Conservation (phyloP, 768 basidiomycete genomes). For the Agaricus subrufescens region DNA sequence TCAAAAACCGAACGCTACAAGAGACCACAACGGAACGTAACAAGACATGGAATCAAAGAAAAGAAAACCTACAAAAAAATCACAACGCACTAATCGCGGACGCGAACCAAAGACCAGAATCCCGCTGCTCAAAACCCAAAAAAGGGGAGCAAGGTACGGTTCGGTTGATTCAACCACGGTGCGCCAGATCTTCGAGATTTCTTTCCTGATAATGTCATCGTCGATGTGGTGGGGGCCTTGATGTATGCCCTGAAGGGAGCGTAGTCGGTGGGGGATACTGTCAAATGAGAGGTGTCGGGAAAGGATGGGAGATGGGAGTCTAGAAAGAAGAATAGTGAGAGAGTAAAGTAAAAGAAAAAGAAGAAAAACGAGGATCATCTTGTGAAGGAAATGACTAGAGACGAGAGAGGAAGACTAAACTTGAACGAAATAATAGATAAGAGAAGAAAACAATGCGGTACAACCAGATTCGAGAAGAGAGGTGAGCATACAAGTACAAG, state of each 20-base stretch:
- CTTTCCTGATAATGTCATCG: background rate
- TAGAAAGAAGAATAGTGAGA: background rate
- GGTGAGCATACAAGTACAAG: background rate
- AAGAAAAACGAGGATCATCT: conserved; percentile 19
- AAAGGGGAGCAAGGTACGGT: conserved; percentile 12
- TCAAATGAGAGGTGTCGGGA: background rate
- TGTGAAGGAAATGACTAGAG: conserved; percentile 4
- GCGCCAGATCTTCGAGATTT: background rate
- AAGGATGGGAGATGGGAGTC: background rate
- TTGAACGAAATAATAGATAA: conserved; percentile 1
- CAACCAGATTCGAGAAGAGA: conserved; percentile 11
- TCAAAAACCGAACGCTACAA: too few relatives aligned
- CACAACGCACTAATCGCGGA: background rate
- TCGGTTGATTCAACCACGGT: background rate
- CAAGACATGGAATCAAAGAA: too few relatives aligned
- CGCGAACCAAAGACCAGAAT: background rate
- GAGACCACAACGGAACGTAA: too few relatives aligned
- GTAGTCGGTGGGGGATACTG: background rate
- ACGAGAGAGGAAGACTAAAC: conserved; percentile 11
- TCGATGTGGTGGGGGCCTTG: background rate
- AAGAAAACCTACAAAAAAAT: background rate
- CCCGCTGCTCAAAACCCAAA: conserved; percentile 11
- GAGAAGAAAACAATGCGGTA: conserved; percentile 12
- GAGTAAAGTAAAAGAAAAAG: conserved; percentile 9
- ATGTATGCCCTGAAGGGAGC: background rate